phyloP scores from a whole-genome alignment of 257 asterid species.

The Rauvolfia tetraphylla region DNA sequence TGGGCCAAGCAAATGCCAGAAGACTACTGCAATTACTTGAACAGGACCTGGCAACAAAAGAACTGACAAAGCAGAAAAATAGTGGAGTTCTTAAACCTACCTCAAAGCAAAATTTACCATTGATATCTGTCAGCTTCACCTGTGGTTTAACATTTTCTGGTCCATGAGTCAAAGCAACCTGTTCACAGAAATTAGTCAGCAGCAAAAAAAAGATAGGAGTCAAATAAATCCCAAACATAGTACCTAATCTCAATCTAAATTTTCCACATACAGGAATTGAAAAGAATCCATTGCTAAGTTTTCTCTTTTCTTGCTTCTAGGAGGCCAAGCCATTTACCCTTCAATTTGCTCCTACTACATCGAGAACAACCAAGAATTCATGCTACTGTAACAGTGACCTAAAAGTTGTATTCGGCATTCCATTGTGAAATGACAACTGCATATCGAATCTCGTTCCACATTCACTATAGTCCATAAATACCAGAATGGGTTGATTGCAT shows the following conservation, averaged over 20 bases:
- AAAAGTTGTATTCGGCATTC: background rate
- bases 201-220: slow-evolving; percentile 9
- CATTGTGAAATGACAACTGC: background rate
- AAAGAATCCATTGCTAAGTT: background rate
- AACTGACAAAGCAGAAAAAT: slow-evolving; percentile 14
- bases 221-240: background rate
- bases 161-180: slow-evolving; percentile 98
- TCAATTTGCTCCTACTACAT: background rate
- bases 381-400: background rate
- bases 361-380: background rate
- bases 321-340: background rate
- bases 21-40: background rate
- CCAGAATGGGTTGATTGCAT: background rate
- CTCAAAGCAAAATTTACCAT: slow-evolving; percentile 91
- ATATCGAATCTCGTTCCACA: background rate
- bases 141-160: slow-evolving; percentile 90
- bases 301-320: background rate
- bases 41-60: background rate
- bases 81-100: slow-evolving; percentile 33
- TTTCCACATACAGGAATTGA: background rate
- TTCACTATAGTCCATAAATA: background rate
- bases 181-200: slow-evolving; percentile 12
- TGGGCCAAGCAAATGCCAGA: background rate
- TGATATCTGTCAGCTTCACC: slow-evolving; percentile 62
- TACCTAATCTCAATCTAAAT: background rate